Conservation (phyloP, 371 early-diverging fungal genomes). For the Mucor indicus region DNA sequence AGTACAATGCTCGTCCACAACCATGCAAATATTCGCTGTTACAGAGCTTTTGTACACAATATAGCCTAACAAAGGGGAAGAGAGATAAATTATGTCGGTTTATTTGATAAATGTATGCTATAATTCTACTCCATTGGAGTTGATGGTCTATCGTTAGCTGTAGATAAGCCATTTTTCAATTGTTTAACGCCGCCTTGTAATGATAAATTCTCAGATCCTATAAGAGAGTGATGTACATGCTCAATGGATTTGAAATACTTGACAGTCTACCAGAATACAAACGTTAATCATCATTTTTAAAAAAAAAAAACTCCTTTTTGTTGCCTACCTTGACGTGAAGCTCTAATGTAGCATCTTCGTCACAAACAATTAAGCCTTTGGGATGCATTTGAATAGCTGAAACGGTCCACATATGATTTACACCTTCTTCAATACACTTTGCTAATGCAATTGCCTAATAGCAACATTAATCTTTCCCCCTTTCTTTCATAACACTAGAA, state of each 20-base stretch:
- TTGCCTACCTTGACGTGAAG: constrained; percentile 77
- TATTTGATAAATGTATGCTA: too few species aligned
- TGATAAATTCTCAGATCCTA: constrained; percentile 78
- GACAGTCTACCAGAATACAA: constrained; percentile 53
- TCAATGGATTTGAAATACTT: too few species aligned
- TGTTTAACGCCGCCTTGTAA: constrained; percentile 58
- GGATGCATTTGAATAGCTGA: constrained; percentile 85
- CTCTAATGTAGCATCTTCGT: constrained; percentile 87
- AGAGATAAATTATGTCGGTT: too few species aligned
- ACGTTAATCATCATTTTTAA: background rate
- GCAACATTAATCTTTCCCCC: too few species aligned
- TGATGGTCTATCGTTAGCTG: background rate
- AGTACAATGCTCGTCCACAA: too few species aligned
- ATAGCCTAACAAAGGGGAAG: too few species aligned
- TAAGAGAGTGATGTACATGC: constrained; percentile 77
- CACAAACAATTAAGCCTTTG: constrained; percentile 79
- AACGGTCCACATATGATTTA: constrained; percentile 90
- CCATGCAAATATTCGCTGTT: too few species aligned
- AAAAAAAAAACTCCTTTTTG: background rate
- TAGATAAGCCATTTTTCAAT: constrained; percentile 3
- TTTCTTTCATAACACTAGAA: too few species aligned
- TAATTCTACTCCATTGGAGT: constrained; percentile 15
- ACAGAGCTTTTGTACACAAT: too few species aligned
- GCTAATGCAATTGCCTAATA: constrained; percentile 73
- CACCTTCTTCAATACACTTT: constrained; percentile 82